Evolutionary conservation across 1,284 basidiomycete species (phyloP).

Genomic region (Irpex sp.): DNA sequence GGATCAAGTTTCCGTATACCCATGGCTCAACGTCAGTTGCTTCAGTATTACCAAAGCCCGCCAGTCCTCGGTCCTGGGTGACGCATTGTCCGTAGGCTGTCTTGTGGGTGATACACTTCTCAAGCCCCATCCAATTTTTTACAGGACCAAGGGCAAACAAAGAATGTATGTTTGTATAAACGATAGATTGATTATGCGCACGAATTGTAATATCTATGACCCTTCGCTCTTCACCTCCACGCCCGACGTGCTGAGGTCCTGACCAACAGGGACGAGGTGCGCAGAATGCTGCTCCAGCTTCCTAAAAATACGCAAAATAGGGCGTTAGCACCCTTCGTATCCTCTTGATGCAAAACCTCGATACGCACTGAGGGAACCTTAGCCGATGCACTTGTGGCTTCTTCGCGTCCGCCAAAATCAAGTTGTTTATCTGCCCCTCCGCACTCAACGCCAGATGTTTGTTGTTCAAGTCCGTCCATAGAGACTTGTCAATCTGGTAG

Average conservation of each 20-base stretch:
- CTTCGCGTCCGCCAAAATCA: slow-evolving; percentile 48
- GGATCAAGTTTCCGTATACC: no score
- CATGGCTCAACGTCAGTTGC: no score
- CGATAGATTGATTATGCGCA: not conserved
- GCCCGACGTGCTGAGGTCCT: slow-evolving; percentile 37
- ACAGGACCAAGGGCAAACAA: not conserved
- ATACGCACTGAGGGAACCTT: slow-evolving; percentile 66
- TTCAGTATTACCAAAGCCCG: no score
- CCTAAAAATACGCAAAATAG: slow-evolving; percentile 24
- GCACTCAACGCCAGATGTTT: slow-evolving; percentile 52
- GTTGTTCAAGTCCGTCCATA: slow-evolving; percentile 51
- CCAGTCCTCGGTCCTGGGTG: no score
- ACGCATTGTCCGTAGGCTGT: no score
- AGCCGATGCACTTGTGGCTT: slow-evolving; percentile 54
- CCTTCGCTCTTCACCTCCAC: slow-evolving; percentile 43
- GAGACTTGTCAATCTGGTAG: slow-evolving; percentile 44
- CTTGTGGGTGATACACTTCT: not conserved
- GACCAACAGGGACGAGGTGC: slow-evolving; percentile 47
- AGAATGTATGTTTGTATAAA: not conserved
- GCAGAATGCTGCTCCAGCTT: slow-evolving; percentile 47
- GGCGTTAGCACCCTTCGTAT: not conserved
- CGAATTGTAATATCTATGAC: slow-evolving; percentile 8
- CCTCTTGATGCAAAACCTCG: not conserved
- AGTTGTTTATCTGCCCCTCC: slow-evolving; percentile 38
- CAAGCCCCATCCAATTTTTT: not conserved